Conservation (phyloP, 2,329 filamentous ascomycete species). For the Fragosphaeria purpurea region DNA sequence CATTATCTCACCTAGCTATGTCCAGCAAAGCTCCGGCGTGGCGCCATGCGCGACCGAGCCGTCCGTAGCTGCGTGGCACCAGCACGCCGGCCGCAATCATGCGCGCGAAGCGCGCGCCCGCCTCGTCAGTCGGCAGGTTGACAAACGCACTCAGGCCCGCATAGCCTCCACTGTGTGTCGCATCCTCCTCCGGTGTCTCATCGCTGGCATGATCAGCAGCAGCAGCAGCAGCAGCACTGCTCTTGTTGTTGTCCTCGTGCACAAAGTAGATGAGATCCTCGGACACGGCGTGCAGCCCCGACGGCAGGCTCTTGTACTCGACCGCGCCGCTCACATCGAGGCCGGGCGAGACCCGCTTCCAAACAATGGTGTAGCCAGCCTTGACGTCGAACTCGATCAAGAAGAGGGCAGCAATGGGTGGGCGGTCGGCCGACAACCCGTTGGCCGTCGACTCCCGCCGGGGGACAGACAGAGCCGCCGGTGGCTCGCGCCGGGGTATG, state of each 20-base stretch:
- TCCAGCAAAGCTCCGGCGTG: slow-evolving; percentile 69
- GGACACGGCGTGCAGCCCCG: slow-evolving; percentile 78
- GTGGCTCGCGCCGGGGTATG: too few species aligned
- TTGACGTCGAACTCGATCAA: slow-evolving; percentile 89
- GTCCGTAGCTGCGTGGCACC: slow-evolving; percentile 74
- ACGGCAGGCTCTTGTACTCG: slow-evolving; percentile 94
- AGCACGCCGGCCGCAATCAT: slow-evolving; percentile 89
- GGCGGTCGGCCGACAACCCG: slow-evolving; percentile 33
- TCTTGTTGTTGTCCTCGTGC: slow-evolving; percentile 45
- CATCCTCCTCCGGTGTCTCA: too few species aligned
- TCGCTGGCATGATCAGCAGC: too few species aligned
- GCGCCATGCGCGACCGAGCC: slow-evolving; percentile 79
- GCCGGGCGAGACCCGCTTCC: slow-evolving; percentile 64
- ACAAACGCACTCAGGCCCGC: slow-evolving; percentile 88
- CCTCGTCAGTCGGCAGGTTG: slow-evolving; percentile 69
- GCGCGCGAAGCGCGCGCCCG: slow-evolving; percentile 70
- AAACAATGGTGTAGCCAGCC: slow-evolving; percentile 80
- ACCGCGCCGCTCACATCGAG: slow-evolving; percentile 75
- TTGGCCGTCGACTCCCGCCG: neutral
- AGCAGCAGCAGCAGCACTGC: slow-evolving; percentile 19
- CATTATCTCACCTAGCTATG: slow-evolving; percentile 50
- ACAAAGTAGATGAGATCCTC: slow-evolving; percentile 93
- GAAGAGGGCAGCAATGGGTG: slow-evolving; percentile 68
- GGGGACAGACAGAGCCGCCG: too few species aligned
- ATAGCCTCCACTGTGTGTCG: slow-evolving; percentile 37